Conservation (phyloP, 306 rosid species). For the Boehmeria nivea region DNA sequence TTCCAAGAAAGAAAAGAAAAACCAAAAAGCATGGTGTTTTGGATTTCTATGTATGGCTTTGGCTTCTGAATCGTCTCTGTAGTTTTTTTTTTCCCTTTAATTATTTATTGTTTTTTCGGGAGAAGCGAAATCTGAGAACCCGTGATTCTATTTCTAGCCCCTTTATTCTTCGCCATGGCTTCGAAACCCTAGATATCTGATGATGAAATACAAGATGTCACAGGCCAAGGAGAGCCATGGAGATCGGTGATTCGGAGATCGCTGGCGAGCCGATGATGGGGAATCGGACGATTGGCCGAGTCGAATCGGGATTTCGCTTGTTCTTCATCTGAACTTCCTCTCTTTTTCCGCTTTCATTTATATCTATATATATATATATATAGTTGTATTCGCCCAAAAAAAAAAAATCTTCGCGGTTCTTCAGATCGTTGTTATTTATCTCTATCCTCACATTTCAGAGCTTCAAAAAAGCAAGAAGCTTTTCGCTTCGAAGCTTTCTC, state of each 20-base stretch:
- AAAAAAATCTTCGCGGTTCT: too few species aligned
- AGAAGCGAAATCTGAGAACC: slow-evolving; percentile 14
- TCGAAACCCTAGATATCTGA: slow-evolving; percentile 23
- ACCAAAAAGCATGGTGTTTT: not conserved
- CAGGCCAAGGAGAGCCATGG: slow-evolving; percentile 27
- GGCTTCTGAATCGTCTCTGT: not conserved
- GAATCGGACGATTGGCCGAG: slow-evolving; percentile 18
- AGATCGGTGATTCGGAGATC: slow-evolving; percentile 39
- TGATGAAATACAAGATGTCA: slow-evolving; percentile 19
- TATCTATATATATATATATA: too few species aligned
- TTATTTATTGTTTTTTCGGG: too few species aligned
- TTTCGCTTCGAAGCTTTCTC: too few species aligned
- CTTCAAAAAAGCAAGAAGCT: not conserved
- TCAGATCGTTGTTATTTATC: too few species aligned
- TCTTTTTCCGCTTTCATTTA: not conserved
- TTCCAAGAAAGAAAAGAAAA: too few species aligned
- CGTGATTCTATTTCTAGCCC: slow-evolving; percentile 1
- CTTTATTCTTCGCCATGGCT: slow-evolving; percentile 12
- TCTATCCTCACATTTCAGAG: slow-evolving; percentile 1
- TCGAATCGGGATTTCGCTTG: slow-evolving; percentile 6
- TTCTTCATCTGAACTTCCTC: not conserved
- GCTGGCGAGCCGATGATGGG: slow-evolving; percentile 11
- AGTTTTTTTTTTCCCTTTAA: not conserved
- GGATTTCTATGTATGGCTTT: not conserved
- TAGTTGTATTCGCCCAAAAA: too few species aligned